These are phyloP conservation scores for Pseudofabraea citricarpa DNA, from an alignment of 2,329 filamentous ascomycete species.

Conservation along the genomic window DNA sequence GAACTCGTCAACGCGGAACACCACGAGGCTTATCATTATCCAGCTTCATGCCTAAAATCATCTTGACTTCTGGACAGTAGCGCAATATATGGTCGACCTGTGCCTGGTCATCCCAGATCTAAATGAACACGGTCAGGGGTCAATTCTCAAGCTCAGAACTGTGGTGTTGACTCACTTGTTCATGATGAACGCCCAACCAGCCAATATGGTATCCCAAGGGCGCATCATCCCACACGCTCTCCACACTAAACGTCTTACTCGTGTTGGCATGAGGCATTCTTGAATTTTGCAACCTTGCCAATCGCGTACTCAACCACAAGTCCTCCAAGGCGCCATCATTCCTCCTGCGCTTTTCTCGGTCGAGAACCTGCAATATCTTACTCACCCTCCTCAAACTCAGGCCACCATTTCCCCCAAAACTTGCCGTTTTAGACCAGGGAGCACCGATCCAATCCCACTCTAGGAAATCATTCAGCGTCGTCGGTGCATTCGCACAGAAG, in stretches of 20 bases:
- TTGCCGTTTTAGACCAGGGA: conserved; percentile 19
- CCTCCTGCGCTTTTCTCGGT: conserved; percentile 32
- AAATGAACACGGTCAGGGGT: conserved; percentile 30
- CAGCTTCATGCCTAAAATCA: conserved; percentile 51
- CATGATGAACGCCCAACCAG: conserved; percentile 29
- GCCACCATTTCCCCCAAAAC: conserved; percentile 25
- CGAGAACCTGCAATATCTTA: conserved; percentile 19
- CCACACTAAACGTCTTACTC: conserved; percentile 40
- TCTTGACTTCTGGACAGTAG: conserved; percentile 50
- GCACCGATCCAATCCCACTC: conserved; percentile 41
- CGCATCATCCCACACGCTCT: conserved; percentile 42
- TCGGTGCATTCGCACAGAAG: conserved; percentile 46
- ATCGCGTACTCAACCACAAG: conserved; percentile 37
- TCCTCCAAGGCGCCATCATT: conserved; percentile 45
- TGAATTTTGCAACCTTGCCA: conserved; percentile 24
- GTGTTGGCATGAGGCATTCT: conserved; percentile 16
- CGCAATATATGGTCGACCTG: conserved; percentile 44
- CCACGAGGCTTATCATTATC: conserved; percentile 33
- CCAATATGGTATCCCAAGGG: conserved; percentile 50
- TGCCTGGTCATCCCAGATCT: conserved; percentile 39
- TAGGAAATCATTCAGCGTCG: conserved; percentile 47
- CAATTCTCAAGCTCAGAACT: conserved; percentile 22
- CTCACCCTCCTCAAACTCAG: conserved; percentile 21
- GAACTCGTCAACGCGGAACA: background rate
- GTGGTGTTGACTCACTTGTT: conserved; percentile 37